Conservation (phyloP, 768 basidiomycete genomes). For the Lactarius hatsudake region DNA sequence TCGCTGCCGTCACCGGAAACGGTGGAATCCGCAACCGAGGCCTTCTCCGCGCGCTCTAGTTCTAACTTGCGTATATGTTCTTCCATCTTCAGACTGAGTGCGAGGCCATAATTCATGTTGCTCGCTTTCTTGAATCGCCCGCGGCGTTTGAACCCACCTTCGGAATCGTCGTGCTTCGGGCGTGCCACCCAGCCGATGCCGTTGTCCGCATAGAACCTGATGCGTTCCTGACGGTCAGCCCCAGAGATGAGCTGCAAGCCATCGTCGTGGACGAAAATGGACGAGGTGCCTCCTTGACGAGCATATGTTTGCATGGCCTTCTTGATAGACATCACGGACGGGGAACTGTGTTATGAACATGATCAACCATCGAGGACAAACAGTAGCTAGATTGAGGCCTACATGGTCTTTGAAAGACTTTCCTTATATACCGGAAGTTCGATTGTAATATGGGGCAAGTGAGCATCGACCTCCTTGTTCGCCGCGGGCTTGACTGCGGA, state of each 20-base stretch:
- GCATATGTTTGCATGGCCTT: slow-evolving; percentile 91
- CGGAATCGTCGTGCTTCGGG: slow-evolving; percentile 58
- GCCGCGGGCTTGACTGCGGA: slow-evolving; percentile 62
- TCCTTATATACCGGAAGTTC: slow-evolving; percentile 91
- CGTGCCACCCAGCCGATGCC: slow-evolving; percentile 84
- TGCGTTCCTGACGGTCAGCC: slow-evolving; percentile 62
- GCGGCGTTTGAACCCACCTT: slow-evolving; percentile 73
- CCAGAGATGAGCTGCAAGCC: slow-evolving; percentile 67
- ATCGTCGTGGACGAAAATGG: slow-evolving; percentile 82
- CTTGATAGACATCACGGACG: slow-evolving; percentile 74
- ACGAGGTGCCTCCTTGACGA: slow-evolving; percentile 79
- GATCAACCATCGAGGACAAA: neutral
- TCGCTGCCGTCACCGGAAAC: slow-evolving; percentile 46
- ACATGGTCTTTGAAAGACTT: slow-evolving; percentile 79
- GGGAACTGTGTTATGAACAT: slow-evolving; percentile 44
- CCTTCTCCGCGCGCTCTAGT: slow-evolving; percentile 36
- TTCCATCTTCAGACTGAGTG: slow-evolving; percentile 62
- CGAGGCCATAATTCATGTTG: slow-evolving; percentile 85
- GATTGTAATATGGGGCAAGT: slow-evolving; percentile 71
- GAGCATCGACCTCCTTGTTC: slow-evolving; percentile 60
- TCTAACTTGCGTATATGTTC: slow-evolving; percentile 49
- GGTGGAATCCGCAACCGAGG: slow-evolving; percentile 34
- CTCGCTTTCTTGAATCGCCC: slow-evolving; percentile 93
- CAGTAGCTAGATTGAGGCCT: slow-evolving; percentile 33
- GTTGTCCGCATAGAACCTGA: slow-evolving; percentile 71